Evolutionary conservation across 2,329 filamentous ascomycete species (phyloP).

Genomic region (Aspergillus sojae): DNA sequence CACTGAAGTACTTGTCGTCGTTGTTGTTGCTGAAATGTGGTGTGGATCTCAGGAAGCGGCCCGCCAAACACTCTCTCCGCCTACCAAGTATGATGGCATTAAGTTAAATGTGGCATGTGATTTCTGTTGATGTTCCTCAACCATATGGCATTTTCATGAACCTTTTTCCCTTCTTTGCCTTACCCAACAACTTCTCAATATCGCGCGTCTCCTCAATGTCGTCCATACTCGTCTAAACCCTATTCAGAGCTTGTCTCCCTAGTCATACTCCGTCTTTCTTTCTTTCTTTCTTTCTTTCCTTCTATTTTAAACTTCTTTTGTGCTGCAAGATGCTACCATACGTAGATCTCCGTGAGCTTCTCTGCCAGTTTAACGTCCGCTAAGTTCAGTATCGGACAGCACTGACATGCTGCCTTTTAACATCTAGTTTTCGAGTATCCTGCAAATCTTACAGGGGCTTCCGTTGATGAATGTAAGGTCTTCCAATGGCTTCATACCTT

Average conservation of each 20-base stretch:
- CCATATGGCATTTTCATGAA: neutral
- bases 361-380: conserved; percentile 6
- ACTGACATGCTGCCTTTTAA: conserved; percentile 19
- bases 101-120: neutral
- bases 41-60: neutral
- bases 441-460: conserved; percentile 60
- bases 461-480: conserved; percentile 63
- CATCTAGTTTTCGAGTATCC: conserved; percentile 63
- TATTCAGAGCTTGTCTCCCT: neutral
- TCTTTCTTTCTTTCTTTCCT: neutral
- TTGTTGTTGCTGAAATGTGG: neutral
- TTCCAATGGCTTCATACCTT: neutral
- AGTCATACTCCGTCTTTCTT: neutral
- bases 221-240: neutral
- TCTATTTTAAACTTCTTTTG: conserved; percentile 10
- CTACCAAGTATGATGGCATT: neutral
- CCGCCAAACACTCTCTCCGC: neutral
- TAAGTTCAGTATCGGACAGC: conserved; percentile 2
- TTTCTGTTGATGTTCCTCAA: neutral
- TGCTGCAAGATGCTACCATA: conserved; percentile 61
- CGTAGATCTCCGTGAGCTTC: conserved; percentile 59
- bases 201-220: conserved; percentile 8
- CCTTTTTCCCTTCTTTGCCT: neutral
- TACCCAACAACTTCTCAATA: conserved; percentile 3
- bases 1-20: neutral